Conservation (phyloP, 2,329 filamentous ascomycete genomes). For the Botrytis porri region DNA sequence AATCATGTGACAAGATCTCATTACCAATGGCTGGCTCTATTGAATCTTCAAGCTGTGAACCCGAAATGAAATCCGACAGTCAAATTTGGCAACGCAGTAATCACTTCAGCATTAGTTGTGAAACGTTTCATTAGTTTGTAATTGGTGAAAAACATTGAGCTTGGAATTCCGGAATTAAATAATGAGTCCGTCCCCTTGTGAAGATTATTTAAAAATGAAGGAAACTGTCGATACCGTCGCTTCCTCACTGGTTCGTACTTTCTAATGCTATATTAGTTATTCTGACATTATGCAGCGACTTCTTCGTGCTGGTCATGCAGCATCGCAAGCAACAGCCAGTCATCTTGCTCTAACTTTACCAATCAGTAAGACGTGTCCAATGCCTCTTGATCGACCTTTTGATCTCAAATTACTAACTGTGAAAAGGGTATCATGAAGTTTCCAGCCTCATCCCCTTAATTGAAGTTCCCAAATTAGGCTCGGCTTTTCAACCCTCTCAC, state of each 20-base stretch:
- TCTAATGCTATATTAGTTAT: neutral
- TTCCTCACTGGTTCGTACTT: neutral
- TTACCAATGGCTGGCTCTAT: neutral
- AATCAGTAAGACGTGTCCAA: neutral
- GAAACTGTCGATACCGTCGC: neutral
- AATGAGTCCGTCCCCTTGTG: neutral
- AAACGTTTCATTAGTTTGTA: neutral
- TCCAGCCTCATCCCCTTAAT: neutral
- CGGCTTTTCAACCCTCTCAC: neutral
- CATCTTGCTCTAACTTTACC: neutral
- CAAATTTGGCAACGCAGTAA: neutral
- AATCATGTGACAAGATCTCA: neutral
- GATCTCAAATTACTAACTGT: neutral
- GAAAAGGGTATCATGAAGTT: neutral
- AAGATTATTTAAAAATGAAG: neutral
- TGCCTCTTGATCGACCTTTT: neutral
- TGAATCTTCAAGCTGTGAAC: neutral
- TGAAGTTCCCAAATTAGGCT: neutral
- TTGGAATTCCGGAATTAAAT: neutral
- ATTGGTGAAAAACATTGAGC: neutral
- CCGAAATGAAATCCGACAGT: neutral
- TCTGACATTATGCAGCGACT: neutral
- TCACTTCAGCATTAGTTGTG: neutral
- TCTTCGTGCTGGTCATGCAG: neutral
- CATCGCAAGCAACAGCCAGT: neutral